These are phyloP conservation scores for Apiospora aurea DNA, from an alignment of 2,329 filamentous ascomycete genomes.

Conservation along the genomic window DNA sequence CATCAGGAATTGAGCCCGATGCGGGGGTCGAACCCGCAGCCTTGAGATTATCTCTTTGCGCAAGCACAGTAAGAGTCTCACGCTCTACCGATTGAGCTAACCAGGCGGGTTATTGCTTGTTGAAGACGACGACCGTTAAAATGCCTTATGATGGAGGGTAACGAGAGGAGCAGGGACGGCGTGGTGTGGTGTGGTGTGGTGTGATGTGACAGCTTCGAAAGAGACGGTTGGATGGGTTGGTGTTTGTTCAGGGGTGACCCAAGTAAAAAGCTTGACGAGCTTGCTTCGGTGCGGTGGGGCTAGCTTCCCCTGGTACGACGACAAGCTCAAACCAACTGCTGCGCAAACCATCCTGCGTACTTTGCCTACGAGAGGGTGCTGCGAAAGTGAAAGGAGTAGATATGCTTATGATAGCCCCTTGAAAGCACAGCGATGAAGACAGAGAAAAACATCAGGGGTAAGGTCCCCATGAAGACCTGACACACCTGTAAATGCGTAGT, in stretches of 20 bases:
- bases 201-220: background rate
- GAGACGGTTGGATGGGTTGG: background rate
- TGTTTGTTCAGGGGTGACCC: background rate
- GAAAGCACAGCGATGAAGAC: background rate
- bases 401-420: background rate
- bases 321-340: background rate
- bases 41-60: slow-evolving; percentile 4
- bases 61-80: slow-evolving; percentile 64
- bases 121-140: background rate
- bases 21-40: slow-evolving; percentile 47
- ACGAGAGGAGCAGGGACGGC: background rate
- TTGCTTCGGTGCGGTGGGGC: background rate
- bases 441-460: too few species aligned
- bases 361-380: background rate
- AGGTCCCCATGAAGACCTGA: background rate
- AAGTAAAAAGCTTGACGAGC: background rate
- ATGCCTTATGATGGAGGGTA: background rate
- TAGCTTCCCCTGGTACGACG: background rate
- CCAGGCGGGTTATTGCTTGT: slow-evolving; percentile 36
- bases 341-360: too few species aligned
- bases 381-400: background rate
- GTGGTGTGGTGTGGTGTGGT: background rate
- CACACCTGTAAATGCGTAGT: background rate
- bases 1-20: slow-evolving; percentile 46
- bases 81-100: slow-evolving; percentile 77